Percentiles rank a stretch among this genome's conserved stretches.
phyloP scores from a whole-genome alignment of 768 basidiomycete species.

The Suillus alpinus region DNA sequence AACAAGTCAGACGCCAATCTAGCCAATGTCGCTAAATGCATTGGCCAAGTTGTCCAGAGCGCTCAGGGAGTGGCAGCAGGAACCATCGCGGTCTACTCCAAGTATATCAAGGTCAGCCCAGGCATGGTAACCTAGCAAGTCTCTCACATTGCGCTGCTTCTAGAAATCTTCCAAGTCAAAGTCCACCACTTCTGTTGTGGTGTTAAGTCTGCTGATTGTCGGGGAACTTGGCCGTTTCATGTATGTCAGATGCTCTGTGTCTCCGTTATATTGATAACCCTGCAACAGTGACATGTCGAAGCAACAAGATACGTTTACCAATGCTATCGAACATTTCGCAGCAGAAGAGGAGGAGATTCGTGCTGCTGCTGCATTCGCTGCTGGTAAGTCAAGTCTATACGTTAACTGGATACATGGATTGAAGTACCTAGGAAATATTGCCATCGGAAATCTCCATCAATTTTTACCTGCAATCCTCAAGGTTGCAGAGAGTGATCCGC shows the following conservation, averaged over 20 bases:
- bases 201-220: conserved; percentile 82
- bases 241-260: conserved; percentile 38
- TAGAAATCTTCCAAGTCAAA: conserved; percentile 63
- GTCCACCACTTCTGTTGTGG: conserved; percentile 62
- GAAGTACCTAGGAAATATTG: conserved; percentile 74
- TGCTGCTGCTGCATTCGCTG: conserved; percentile 91
- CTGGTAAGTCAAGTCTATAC: conserved; percentile 47
- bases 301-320: conserved; percentile 75
- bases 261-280: conserved; percentile 5
- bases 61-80: conserved; percentile 73
- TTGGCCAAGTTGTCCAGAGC: conserved; percentile 78
- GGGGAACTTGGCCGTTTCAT: conserved; percentile 92
- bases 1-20: conserved; percentile 52
- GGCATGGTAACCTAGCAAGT: neutral
- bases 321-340: conserved; percentile 70
- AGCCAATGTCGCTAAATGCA: conserved; percentile 78
- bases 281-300: conserved; percentile 75
- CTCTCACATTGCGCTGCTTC: conserved; percentile 7
- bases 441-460: conserved; percentile 85
- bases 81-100: conserved; percentile 82
- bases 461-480: conserved; percentile 86
- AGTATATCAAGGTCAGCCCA: conserved; percentile 63
- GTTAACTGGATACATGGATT: neutral
- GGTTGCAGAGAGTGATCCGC: conserved; percentile 68
- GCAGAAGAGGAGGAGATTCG: conserved; percentile 83